These are phyloP conservation scores for Xerophyta viscosa DNA, from an alignment of 106 monocot species.

Conservation along the genomic window DNA sequence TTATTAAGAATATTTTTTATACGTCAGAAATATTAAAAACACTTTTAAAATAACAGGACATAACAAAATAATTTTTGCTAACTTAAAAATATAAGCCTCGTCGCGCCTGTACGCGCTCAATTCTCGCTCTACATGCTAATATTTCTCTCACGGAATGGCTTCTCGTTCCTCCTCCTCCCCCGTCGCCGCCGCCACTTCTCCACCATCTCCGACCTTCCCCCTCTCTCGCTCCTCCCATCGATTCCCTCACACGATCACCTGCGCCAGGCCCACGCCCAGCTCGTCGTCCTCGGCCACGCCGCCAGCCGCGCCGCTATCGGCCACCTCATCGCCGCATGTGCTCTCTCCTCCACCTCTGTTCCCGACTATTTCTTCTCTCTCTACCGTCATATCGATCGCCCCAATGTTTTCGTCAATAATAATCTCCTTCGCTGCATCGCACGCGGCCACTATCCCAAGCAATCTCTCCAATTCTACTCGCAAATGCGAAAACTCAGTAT, in stretches of 20 bases:
- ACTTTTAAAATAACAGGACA: too few species aligned
- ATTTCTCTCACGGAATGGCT: too few species aligned
- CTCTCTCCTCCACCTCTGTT: background rate
- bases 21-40: too few species aligned
- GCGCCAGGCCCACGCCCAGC: slow-evolving; percentile 9
- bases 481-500: background rate
- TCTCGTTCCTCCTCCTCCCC: too few species aligned
- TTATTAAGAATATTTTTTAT: too few species aligned
- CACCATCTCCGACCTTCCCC: too few species aligned
- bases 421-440: slow-evolving; percentile 3
- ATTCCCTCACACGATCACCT: background rate
- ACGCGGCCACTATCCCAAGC: background rate
- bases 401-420: slow-evolving; percentile 6
- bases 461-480: background rate
- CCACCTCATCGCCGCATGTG: slow-evolving; percentile 1
- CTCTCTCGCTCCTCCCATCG: slow-evolving; percentile 4
- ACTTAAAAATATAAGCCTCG: too few species aligned
- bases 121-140: too few species aligned
- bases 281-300: slow-evolving; percentile 7
- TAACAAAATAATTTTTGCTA: too few species aligned
- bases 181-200: too few species aligned
- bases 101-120: too few species aligned
- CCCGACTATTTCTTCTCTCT: background rate
- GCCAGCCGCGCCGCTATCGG: background rate
- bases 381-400: background rate